Conservation (phyloP, 148 eudicot species). For the Pouteria glomerata region DNA sequence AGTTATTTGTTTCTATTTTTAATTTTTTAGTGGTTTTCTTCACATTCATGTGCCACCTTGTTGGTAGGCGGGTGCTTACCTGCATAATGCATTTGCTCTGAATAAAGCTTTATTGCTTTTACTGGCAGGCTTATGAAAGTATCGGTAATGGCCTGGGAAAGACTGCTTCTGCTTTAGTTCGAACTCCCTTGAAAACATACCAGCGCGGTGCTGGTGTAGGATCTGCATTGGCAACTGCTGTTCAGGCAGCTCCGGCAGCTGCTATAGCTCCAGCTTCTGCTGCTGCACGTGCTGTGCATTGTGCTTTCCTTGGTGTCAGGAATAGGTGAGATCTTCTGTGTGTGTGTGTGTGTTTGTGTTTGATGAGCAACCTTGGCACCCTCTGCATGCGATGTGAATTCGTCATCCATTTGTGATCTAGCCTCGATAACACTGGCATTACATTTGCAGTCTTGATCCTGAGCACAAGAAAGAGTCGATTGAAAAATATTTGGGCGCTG, state of each 20-base stretch:
- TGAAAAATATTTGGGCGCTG: conserved; percentile 68
- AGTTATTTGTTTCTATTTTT: neutral
- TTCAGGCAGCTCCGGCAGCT: conserved; percentile 90
- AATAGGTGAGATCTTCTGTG: conserved; percentile 46
- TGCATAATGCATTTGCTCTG: neutral
- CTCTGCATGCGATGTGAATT: neutral
- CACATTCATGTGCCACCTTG: neutral
- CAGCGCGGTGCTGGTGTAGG: conserved; percentile 74
- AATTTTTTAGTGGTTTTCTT: neutral
- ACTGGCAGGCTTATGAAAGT: conserved; percentile 76
- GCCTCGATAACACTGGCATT: neutral
- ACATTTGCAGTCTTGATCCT: conserved; percentile 75
- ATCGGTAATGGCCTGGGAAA: conserved; percentile 75
- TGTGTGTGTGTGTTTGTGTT: too few relatives aligned
- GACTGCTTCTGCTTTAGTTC: conserved; percentile 76
- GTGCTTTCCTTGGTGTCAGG: conserved; percentile 86
- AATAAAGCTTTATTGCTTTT: neutral
- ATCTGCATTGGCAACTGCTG: conserved; percentile 74
- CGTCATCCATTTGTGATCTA: neutral
- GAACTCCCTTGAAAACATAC: conserved; percentile 68
- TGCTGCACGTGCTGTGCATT: conserved; percentile 81
- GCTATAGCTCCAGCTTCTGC: conserved; percentile 92
- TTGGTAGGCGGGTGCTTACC: neutral
- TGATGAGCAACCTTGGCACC: neutral
- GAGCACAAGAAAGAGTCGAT: conserved; percentile 77